These are phyloP conservation scores for Pichia sp. DNA, from an alignment of 1,139 yeast species.

Conservation along the genomic window DNA sequence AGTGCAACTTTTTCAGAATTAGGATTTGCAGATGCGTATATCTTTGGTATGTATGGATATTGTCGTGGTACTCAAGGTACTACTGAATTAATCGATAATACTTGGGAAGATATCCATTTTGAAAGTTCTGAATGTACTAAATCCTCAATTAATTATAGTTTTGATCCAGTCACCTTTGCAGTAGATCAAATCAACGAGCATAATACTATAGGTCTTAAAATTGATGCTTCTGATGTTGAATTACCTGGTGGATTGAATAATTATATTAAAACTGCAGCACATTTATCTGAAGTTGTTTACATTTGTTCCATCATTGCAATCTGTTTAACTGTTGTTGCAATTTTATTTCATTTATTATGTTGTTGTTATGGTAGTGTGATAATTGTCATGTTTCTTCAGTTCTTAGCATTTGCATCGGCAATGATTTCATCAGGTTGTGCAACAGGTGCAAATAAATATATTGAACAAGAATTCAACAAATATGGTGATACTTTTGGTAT, in stretches of 20 bases:
- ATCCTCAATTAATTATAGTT: slow-evolving; percentile 42
- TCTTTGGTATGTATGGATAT: slow-evolving; percentile 68
- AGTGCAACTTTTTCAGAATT: slow-evolving; percentile 27
- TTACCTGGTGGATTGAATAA: slow-evolving; percentile 32
- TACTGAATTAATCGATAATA: slow-evolving; percentile 13
- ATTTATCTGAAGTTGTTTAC: slow-evolving; percentile 41
- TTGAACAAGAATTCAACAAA: slow-evolving; percentile 36
- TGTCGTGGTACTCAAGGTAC: slow-evolving; percentile 48
- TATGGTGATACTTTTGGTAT: slow-evolving; percentile 34
- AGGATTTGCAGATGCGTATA: slow-evolving; percentile 57
- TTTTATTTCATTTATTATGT: slow-evolving; percentile 34
- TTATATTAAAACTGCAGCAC: slow-evolving; percentile 32
- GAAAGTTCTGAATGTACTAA: slow-evolving; percentile 51
- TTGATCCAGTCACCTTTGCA: slow-evolving; percentile 50
- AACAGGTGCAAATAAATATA: slow-evolving; percentile 38
- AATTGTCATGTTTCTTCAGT: slow-evolving; percentile 30
- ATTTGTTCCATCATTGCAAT: slow-evolving; percentile 42
- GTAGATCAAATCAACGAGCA: slow-evolving; percentile 34
- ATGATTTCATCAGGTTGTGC: slow-evolving; percentile 38
- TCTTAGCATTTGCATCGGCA: slow-evolving; percentile 29
- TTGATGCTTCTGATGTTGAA: slow-evolving; percentile 15
- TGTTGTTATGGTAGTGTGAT: slow-evolving; percentile 29
- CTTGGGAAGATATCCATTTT: slow-evolving; percentile 29
- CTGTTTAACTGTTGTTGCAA: slow-evolving; percentile 35
- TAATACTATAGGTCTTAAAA: slow-evolving; percentile 21